phyloP scores from a whole-genome alignment of 2,329 filamentous ascomycete species.

The Basipetospora chlamydospora region DNA sequence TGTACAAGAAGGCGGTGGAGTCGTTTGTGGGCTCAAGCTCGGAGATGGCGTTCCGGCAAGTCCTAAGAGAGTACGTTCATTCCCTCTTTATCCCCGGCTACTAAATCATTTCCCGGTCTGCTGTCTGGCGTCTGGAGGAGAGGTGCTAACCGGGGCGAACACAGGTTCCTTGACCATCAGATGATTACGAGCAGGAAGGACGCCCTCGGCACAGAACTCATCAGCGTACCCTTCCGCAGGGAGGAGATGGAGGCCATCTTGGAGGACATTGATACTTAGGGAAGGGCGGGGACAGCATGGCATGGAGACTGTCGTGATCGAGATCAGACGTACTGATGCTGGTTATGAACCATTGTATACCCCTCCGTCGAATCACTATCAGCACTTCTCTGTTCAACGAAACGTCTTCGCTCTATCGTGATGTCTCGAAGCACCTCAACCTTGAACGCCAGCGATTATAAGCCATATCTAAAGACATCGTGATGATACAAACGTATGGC shows the following conservation, averaged over 20 bases:
- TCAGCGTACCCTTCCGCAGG: conserved; percentile 72
- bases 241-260: conserved; percentile 82
- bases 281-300: not conserved
- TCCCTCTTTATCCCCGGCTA: not conserved
- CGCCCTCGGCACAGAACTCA: conserved; percentile 65
- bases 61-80: conserved; percentile 71
- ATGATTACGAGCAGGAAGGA: conserved; percentile 90
- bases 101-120: not conserved
- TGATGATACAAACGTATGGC: no score
- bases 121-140: conserved; percentile 8
- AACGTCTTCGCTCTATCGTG: no score
- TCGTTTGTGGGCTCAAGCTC: conserved; percentile 86
- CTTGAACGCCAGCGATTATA: no score
- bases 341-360: no score
- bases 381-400: no score
- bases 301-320: not conserved
- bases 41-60: conserved; percentile 85
- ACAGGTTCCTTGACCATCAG: conserved; percentile 92
- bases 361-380: no score
- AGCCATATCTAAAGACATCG: no score
- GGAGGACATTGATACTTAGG: conserved; percentile 43
- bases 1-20: conserved; percentile 92
- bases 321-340: no score
- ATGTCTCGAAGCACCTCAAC: no score
- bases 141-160: no score